These are phyloP conservation scores for Huntiella decipiens DNA, from an alignment of 2,329 filamentous ascomycete genomes.

Conservation along the genomic window DNA sequence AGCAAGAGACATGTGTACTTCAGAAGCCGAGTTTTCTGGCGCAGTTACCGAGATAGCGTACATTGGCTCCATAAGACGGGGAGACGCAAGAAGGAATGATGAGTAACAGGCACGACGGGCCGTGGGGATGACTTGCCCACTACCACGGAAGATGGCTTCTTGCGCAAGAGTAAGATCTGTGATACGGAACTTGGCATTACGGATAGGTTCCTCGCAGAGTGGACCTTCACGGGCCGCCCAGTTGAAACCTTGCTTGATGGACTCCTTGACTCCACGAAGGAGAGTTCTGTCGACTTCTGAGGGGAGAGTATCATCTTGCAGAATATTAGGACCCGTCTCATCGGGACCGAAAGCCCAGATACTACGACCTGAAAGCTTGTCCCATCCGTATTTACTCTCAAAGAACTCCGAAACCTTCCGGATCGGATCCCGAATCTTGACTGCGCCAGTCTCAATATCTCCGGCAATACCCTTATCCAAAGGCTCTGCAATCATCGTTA, in stretches of 20 bases:
- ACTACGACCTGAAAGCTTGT: slow-evolving; percentile 78
- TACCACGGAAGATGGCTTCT: slow-evolving; percentile 86
- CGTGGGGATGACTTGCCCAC: slow-evolving; percentile 93
- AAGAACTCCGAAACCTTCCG: slow-evolving; percentile 93
- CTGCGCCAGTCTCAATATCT: slow-evolving; percentile 79
- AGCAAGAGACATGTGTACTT: slow-evolving; percentile 80
- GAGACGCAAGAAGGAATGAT: slow-evolving; percentile 91
- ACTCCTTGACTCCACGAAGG: slow-evolving; percentile 71
- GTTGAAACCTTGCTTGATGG: slow-evolving; percentile 85
- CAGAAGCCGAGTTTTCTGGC: slow-evolving; percentile 70
- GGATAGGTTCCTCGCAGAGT: slow-evolving; percentile 93
- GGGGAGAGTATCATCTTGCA: slow-evolving; percentile 90
- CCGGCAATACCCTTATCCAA: slow-evolving; percentile 85
- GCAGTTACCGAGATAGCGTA: slow-evolving; percentile 88
- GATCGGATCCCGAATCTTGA: slow-evolving; percentile 82
- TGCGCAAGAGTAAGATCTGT: slow-evolving; percentile 74
- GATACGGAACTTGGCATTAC: slow-evolving; percentile 93
- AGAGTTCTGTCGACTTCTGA: slow-evolving; percentile 89
- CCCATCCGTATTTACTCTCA: slow-evolving; percentile 92
- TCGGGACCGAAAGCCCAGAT: slow-evolving; percentile 99
- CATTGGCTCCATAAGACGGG: slow-evolving; percentile 88
- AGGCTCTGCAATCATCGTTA: slow-evolving; percentile 95
- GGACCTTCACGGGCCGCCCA: slow-evolving; percentile 94
- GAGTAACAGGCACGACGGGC: slow-evolving; percentile 84
- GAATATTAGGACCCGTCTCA: slow-evolving; percentile 81